Evolutionary conservation across 768 basidiomycete species (phyloP).

Genomic region (Tricholomella constricta): DNA sequence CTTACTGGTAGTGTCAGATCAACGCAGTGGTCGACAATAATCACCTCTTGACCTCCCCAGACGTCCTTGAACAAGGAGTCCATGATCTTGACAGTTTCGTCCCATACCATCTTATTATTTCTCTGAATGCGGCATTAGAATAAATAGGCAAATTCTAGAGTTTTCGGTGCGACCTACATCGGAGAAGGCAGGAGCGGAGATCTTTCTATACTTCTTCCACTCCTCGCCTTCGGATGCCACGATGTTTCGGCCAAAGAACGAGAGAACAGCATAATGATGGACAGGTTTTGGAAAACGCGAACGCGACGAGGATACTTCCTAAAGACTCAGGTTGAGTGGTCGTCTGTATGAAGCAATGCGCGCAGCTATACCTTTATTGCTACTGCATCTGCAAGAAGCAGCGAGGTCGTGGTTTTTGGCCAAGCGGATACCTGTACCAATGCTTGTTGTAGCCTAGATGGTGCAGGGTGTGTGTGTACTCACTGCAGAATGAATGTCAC

Average conservation of each 20-base stretch:
- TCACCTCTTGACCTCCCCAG: constrained; percentile 44
- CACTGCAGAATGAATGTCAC: constrained; percentile 39
- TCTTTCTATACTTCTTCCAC: constrained; percentile 67
- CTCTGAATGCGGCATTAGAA: constrained; percentile 26
- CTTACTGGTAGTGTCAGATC: constrained; percentile 58
- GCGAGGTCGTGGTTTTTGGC: constrained; percentile 21
- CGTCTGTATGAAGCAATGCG: background rate
- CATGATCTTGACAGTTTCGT: constrained; percentile 44
- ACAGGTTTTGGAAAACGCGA: constrained; percentile 61
- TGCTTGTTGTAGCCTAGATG: constrained; percentile 2
- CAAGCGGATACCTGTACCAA: constrained; percentile 22
- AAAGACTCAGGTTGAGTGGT: background rate
- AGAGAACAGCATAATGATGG: constrained; percentile 43
- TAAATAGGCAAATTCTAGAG: background rate
- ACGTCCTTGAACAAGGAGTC: constrained; percentile 46
- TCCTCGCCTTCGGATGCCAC: constrained; percentile 64
- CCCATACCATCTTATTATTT: constrained; percentile 52
- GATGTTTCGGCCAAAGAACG: constrained; percentile 61
- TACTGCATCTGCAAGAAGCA: constrained; percentile 40
- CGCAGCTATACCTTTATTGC: constrained; percentile 39
- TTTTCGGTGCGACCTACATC: constrained; percentile 39
- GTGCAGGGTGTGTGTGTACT: constrained; percentile 1
- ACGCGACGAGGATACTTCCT: constrained; percentile 54
- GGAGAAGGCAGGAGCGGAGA: constrained; percentile 65
- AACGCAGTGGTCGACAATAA: constrained; percentile 47